phyloP scores from a whole-genome alignment of 352 stramenopile species.

The Globisporangium alternatum region DNA sequence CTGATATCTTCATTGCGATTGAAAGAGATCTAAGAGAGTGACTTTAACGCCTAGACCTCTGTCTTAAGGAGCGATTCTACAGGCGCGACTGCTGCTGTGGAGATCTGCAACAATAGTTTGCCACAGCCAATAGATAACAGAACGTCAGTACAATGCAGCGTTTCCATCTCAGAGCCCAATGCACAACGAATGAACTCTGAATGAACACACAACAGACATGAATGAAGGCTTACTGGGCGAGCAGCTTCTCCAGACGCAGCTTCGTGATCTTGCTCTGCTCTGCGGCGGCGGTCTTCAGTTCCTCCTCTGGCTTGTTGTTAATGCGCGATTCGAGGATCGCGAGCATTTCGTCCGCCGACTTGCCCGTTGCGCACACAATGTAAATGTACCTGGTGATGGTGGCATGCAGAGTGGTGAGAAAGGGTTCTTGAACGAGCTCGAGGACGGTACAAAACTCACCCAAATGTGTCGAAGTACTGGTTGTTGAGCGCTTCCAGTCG shows the following conservation, averaged over 20 bases:
- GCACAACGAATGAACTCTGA: neutral
- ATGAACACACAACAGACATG: neutral
- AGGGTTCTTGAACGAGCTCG: neutral
- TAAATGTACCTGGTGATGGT: constrained; percentile 55
- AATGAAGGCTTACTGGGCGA: constrained; percentile 46
- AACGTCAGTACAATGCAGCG: neutral
- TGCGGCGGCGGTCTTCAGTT: constrained; percentile 53
- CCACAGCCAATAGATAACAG: neutral
- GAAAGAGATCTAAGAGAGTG: neutral
- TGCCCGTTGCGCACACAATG: constrained; percentile 79
- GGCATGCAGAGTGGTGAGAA: neutral
- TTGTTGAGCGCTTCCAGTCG: constrained; percentile 64
- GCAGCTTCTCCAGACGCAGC: constrained; percentile 61
- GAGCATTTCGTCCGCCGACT: constrained; percentile 75
- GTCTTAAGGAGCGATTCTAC: neutral
- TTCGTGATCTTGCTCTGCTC: constrained; percentile 84
- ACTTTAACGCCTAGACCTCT: neutral
- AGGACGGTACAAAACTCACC: constrained; percentile 22
- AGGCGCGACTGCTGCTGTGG: constrained; percentile 1
- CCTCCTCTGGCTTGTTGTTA: constrained; percentile 34
- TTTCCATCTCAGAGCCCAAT: neutral
- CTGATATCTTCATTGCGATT: neutral
- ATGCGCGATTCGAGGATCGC: constrained; percentile 59
- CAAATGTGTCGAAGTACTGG: constrained; percentile 66
- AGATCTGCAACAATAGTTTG: neutral